phyloP scores from a whole-genome alignment of 495 filamentous ascomycete genomes.

The Daldinia bambusicola region DNA sequence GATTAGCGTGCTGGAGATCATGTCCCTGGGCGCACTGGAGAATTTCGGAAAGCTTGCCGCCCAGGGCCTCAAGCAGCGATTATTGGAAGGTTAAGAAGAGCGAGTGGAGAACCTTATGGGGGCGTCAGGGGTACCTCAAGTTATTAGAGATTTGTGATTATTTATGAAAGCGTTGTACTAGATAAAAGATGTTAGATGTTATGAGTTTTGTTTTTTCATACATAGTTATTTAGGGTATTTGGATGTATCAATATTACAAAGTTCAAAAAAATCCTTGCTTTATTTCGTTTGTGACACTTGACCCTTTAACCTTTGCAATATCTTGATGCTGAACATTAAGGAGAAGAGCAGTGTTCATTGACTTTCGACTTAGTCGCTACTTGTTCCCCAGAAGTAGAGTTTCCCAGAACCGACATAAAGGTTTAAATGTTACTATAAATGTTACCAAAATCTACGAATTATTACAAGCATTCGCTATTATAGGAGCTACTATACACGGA shows the following conservation, averaged over 20 bases:
- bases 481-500: too few relatives aligned
- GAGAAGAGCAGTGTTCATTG: too few relatives aligned
- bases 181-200: not conserved
- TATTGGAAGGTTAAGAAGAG: slow-evolving; percentile 5
- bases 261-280: not conserved
- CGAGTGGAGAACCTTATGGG: not conserved
- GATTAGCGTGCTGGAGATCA: slow-evolving; percentile 6
- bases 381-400: too few relatives aligned
- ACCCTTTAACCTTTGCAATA: too few relatives aligned
- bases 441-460: too few relatives aligned
- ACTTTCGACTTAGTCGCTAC: too few relatives aligned
- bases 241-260: not conserved
- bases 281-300: not conserved
- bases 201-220: not conserved
- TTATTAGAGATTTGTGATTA: not conserved
- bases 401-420: too few relatives aligned
- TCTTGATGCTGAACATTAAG: too few relatives aligned
- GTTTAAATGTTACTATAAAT: too few relatives aligned
- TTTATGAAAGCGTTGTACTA: not conserved
- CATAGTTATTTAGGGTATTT: not conserved
- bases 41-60: slow-evolving; percentile 17
- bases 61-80: slow-evolving; percentile 12
- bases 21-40: slow-evolving; percentile 16
- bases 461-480: too few relatives aligned
- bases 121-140: not conserved